Conservation (phyloP, 2,329 filamentous ascomycete genomes). For the Diaporthe aspalathi region DNA sequence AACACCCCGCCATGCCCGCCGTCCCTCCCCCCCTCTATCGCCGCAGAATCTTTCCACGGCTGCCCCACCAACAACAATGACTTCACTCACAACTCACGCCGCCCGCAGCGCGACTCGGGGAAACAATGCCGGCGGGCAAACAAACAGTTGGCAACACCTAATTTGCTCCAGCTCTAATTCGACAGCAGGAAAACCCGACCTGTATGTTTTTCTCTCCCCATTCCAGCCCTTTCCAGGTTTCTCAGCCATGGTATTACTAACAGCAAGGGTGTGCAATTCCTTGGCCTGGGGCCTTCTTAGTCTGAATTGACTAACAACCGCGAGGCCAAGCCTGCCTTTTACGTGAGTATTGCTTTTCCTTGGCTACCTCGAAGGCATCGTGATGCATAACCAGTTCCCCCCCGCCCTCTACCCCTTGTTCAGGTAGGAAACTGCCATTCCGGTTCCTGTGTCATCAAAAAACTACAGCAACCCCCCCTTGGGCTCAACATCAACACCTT, state of each 20-base stretch:
- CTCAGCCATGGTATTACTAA: slow-evolving; percentile 10
- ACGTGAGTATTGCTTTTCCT: background rate
- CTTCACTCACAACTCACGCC: slow-evolving; percentile 19
- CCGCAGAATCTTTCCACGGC: slow-evolving; percentile 32
- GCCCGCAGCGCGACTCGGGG: background rate
- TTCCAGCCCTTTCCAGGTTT: slow-evolving; percentile 5
- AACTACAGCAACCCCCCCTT: no score
- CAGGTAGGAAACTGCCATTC: background rate
- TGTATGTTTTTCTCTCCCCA: background rate
- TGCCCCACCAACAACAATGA: slow-evolving; percentile 34
- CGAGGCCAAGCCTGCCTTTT: background rate
- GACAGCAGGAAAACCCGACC: background rate
- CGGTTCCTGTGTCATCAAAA: no score
- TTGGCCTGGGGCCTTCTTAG: slow-evolving; percentile 14
- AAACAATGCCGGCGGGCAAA: no score
- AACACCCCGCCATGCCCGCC: slow-evolving; percentile 29
- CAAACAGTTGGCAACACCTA: slow-evolving; percentile 29
- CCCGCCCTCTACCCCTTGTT: no score
- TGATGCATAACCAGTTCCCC: background rate
- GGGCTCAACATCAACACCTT: no score
- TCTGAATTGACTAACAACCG: slow-evolving; percentile 8
- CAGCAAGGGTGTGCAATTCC: slow-evolving; percentile 4
- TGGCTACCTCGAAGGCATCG: background rate
- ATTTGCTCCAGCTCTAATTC: slow-evolving; percentile 24
- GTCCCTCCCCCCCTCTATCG: slow-evolving; percentile 24